Evolutionary conservation across 23 red algal species (phyloP), one percentile per base, ranked within the genome.

Genomic region (Gracilaria domingensis): DNA sequence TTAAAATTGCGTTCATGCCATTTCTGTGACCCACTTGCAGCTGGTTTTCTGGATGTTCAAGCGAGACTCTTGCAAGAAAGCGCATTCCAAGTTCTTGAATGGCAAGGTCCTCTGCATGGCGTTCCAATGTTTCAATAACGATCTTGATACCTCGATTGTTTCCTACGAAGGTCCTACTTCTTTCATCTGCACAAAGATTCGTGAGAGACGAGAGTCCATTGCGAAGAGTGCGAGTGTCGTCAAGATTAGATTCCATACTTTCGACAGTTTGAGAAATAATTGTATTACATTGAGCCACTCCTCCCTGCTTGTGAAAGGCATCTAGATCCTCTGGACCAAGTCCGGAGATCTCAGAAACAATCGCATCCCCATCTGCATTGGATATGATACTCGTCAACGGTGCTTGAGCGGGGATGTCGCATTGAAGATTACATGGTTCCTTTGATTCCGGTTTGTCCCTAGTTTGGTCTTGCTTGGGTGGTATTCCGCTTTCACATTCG

Each of bases 31-130:
- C 83, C 40, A 74, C 66, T 28, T 72, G 59, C 66, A 62, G 24
- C 50, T 74, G 50, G 47, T 87, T 87, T 51, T 55, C 61, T 0
- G 40, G 1, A 26, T 58, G 59, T 4, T 40, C 12, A 56, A 25
- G 14, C 12, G 53, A 53, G n/a, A 87, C 66, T 55, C 39, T 38
- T 5, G 40, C 83, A 21, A 87, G 66, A 38, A 87, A 87, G 29
- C 49, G 83, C 83, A 87, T 72, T 29, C 83, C 83, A 37, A 87
- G 83, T 32, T 87, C 66, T 87, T 87, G 83, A 74, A 87, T 87
- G 24, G 51, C 45, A 72, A 72, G 14, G 24, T 74, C 66, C 17
- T 69, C 62, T 4, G 1, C 35, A 56, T 62, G 21, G 11, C 42
- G 20, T 37, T 8, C 32, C 39, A 87, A 20, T 53, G 62, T 38